A percentile compares a stretch with the other conserved stretches of the same genome.
phyloP scores from a whole-genome alignment of 768 basidiomycete species.

The Rossbeevera mucosa region DNA sequence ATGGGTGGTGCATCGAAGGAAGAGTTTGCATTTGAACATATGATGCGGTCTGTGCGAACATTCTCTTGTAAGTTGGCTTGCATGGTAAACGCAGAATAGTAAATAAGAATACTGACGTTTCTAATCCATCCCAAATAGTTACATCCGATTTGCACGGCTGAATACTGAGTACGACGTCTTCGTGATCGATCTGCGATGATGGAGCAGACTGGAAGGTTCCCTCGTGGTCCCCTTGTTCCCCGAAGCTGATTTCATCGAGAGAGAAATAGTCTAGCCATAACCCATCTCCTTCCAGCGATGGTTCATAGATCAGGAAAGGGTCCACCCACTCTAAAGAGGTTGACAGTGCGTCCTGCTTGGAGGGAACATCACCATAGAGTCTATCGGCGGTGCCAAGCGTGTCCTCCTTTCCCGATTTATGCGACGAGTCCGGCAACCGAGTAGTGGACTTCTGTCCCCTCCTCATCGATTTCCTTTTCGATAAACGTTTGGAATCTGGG shows the following conservation, averaged over 20 bases:
- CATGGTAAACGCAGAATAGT: neutral
- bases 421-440: neutral
- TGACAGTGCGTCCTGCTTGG: neutral
- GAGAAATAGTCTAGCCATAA: neutral
- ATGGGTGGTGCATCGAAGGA: slow-evolving; percentile 16
- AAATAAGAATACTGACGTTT: slow-evolving; percentile 14
- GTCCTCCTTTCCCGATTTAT: neutral
- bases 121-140: slow-evolving; percentile 25
- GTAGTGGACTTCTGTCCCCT: neutral
- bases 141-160: slow-evolving; percentile 10
- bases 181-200: neutral
- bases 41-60: slow-evolving; percentile 12
- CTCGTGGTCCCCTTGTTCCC: neutral
- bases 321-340: neutral
- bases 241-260: neutral
- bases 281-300: neutral
- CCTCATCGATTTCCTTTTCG: neutral
- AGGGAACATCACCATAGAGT: slow-evolving; percentile 4
- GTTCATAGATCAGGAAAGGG: neutral
- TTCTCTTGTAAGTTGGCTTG: neutral
- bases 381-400: neutral
- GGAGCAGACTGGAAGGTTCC: neutral
- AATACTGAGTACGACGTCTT: slow-evolving; percentile 17
- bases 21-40: slow-evolving; percentile 23
- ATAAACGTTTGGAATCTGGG: neutral